A percentile compares a stretch with the other conserved stretches of the same genome.
Conservation (phyloP, 106 monocot species). For the Phalaenopsis aphrodite region DNA sequence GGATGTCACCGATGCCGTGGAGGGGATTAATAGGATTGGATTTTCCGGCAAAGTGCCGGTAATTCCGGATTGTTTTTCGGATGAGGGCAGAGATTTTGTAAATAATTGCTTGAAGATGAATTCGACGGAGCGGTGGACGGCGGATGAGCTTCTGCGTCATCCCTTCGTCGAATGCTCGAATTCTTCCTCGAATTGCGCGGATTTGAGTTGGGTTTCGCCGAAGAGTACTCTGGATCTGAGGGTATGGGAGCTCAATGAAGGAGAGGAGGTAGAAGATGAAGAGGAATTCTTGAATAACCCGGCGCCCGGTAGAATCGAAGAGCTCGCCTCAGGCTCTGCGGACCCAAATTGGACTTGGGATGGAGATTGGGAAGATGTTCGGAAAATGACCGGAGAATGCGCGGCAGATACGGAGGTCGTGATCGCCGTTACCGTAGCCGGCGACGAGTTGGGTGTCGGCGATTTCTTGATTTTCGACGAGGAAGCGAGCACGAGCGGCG, state of each 20-base stretch:
- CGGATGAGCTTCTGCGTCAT: conserved; percentile 11
- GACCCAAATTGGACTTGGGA: conserved; percentile 10
- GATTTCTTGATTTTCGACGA: background rate
- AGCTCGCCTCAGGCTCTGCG: background rate
- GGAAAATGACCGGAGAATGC: background rate
- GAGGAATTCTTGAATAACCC: background rate
- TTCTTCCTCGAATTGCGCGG: background rate
- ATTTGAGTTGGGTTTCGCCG: conserved; percentile 7
- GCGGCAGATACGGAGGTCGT: background rate
- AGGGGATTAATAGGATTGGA: conserved; percentile 30
- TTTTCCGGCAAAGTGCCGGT: conserved; percentile 23
- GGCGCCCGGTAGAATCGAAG: background rate
- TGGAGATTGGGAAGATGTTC: conserved; percentile 3
- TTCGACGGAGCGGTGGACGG: conserved; percentile 7
- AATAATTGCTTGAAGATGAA: conserved; percentile 27
- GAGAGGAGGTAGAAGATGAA: background rate
- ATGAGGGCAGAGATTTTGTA: conserved; percentile 36
- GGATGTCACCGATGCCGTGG: conserved; percentile 12
- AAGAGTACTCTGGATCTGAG: conserved; percentile 10
- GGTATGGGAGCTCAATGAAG: background rate
- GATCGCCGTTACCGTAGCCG: background rate
- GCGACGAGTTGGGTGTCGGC: background rate
- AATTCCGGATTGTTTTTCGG: conserved; percentile 26
- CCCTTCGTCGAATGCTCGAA: conserved; percentile 3
- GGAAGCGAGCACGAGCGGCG: background rate